Base-by-base conservation (phyloP, 768 basidiomycete species). In the Cystofilobasidium bisporidii region DNA sequence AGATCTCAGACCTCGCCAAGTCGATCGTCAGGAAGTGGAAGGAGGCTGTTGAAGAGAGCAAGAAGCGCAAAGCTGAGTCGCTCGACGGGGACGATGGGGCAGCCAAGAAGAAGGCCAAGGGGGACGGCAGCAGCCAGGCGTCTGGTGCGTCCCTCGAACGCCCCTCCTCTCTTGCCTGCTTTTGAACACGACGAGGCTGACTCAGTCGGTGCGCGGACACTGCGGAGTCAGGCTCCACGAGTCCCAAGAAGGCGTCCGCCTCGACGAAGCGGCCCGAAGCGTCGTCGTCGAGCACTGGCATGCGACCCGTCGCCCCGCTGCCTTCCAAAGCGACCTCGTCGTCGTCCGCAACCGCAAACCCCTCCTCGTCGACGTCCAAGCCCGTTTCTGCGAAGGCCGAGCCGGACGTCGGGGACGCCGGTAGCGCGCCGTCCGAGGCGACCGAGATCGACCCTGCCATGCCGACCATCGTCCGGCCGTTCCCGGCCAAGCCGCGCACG, bases 1-100 rank as follows among this genome's bases (percentile, higher is more conserved):
- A 85, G 15, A 85, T 96, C 12, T 76, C 89, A 11, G 87, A 89
- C 71, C 79, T 88, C 9, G 89, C 92, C 22, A 94, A 93, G 77
- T 90, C 91, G 71, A 80, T 93, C 55, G 92, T 96, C 59, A 89
- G 86, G 78, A 87, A 86, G 73, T 96, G 91, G 91, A 93, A 93
- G 78, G 82, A 79, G 36, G 86, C 87, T 69, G 92, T 94, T 40
- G 90, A 91, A 68, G 71, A 68, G 20, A 65, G 55, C 47, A 85
- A 84, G 62, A 61, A 63, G 63, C 47, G 63, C 14, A 67, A 68
- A 38, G 67, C 67, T 0, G 61, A 45, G 24, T 41, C 60, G 45
- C 40, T 32, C 26, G 60, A 28, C n/a, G 60, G 50, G 5, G 53
- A n/a, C 9, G 61, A n/a, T 0, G 48, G 38, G 1, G 26, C 32